phyloP scores from a whole-genome alignment of 805 yeast genomes.

The Jamesozyma jinghongensis region DNA sequence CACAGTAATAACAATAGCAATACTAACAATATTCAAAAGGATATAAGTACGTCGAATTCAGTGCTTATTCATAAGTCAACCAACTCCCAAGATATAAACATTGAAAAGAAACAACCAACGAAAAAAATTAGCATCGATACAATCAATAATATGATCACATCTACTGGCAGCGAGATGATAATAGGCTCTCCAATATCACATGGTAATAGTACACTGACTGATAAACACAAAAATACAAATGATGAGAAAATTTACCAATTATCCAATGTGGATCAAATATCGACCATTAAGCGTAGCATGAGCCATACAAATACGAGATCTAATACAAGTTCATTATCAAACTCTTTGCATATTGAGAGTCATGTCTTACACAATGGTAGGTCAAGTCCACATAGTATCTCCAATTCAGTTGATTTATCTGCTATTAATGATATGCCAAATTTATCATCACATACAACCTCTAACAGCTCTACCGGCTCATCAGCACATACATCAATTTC shows the following conservation, averaged over 20 bases:
- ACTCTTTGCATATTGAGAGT: too few relatives aligned
- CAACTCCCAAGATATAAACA: neutral
- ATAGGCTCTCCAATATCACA: neutral
- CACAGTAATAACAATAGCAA: neutral
- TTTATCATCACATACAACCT: neutral
- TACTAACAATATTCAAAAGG: neutral
- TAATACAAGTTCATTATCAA: neutral
- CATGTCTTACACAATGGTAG: too few relatives aligned
- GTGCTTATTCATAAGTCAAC: neutral
- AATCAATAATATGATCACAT: neutral
- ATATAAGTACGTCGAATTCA: neutral
- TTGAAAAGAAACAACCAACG: neutral
- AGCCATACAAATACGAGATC: neutral
- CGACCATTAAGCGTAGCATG: neutral
- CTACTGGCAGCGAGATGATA: neutral
- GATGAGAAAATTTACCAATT: slow-evolving; percentile 5
- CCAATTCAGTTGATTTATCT: neutral
- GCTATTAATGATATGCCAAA: neutral
- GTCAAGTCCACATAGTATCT: too few relatives aligned
- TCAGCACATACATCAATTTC: neutral
- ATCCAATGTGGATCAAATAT: slow-evolving; percentile 1
- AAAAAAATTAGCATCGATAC: slow-evolving; percentile 1
- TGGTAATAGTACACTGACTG: neutral
- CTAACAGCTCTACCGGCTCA: neutral
- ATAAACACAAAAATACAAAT: neutral